phyloP scores from a whole-genome alignment of 805 yeast genomes.

The Wickerhamomyces mucosus region DNA sequence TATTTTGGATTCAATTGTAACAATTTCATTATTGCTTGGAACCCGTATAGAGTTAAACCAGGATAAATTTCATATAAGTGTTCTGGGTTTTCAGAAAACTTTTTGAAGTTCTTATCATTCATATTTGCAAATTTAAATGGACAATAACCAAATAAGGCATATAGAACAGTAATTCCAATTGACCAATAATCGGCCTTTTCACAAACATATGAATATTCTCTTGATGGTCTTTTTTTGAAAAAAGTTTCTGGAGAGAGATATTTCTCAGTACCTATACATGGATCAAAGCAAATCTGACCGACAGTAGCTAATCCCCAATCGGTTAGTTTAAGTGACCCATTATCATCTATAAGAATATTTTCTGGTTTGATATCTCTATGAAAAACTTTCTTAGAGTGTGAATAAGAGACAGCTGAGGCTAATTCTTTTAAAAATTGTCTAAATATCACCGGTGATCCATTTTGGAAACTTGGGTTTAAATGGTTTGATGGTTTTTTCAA shows the following conservation, averaged over 20 bases:
- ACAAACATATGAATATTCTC: slow-evolving; percentile 43
- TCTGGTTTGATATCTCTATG: slow-evolving; percentile 74
- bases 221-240: slow-evolving; percentile 25
- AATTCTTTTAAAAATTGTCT: slow-evolving; percentile 38
- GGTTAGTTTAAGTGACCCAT: slow-evolving; percentile 50
- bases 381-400: slow-evolving; percentile 51
- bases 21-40: slow-evolving; percentile 55
- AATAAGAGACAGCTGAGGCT: slow-evolving; percentile 38
- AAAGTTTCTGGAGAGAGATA: slow-evolving; percentile 91
- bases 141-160: slow-evolving; percentile 71
- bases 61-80: slow-evolving; percentile 70
- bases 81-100: slow-evolving; percentile 60
- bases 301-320: slow-evolving; percentile 66
- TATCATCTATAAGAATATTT: slow-evolving; percentile 44
- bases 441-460: slow-evolving; percentile 18
- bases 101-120: slow-evolving; percentile 57
- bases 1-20: slow-evolving; percentile 57
- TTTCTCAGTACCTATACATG: slow-evolving; percentile 66
- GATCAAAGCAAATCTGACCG: slow-evolving; percentile 20
- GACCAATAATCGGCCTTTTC: slow-evolving; percentile 84
- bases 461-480: slow-evolving; percentile 8
- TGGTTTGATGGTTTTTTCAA: slow-evolving; percentile 20
- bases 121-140: slow-evolving; percentile 71
- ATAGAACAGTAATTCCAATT: slow-evolving; percentile 69
- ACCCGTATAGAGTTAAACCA: slow-evolving; percentile 60